Evolutionary conservation across 2,329 filamentous ascomycete genomes (phyloP).

Genomic region (Zasmidium citrigriseum): DNA sequence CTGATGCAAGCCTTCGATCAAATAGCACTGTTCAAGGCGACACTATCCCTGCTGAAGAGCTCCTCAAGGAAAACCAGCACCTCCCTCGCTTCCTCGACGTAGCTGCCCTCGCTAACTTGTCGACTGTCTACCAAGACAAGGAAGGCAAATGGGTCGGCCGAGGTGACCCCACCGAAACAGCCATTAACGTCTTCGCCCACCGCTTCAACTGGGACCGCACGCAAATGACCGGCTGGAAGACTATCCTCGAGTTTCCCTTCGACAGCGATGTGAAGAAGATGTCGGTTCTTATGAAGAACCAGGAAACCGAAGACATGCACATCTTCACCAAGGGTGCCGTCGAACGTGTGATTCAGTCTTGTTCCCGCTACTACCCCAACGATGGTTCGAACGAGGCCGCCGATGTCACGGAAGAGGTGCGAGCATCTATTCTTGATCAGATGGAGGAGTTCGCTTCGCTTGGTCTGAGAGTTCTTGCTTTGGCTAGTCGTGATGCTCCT

Average conservation of each 20-base stretch:
- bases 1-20: conserved; percentile 21
- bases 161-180: conserved; percentile 71
- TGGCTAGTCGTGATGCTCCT: conserved; percentile 55
- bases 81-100: conserved; percentile 59
- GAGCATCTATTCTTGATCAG: conserved; percentile 61
- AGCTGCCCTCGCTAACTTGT: conserved; percentile 66
- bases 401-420: conserved; percentile 57
- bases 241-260: conserved; percentile 70
- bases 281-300: conserved; percentile 69
- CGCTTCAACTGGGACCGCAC: conserved; percentile 54
- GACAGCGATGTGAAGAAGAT: conserved; percentile 76
- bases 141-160: conserved; percentile 63
- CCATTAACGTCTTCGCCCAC: conserved; percentile 71
- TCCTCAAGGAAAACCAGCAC: conserved; percentile 48
- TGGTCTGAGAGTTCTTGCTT: conserved; percentile 65
- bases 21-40: conserved; percentile 30
- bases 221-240: conserved; percentile 49
- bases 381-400: conserved; percentile 44
- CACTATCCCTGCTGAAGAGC: conserved; percentile 18
- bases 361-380: conserved; percentile 46
- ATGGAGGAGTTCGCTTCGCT: conserved; percentile 68
- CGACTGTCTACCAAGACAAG: conserved; percentile 59
- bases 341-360: conserved; percentile 67
- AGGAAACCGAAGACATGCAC: conserved; percentile 50
- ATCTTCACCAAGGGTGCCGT: conserved; percentile 69